Conservation (phyloP, 768 basidiomycete species). For the Boletus speciosus region DNA sequence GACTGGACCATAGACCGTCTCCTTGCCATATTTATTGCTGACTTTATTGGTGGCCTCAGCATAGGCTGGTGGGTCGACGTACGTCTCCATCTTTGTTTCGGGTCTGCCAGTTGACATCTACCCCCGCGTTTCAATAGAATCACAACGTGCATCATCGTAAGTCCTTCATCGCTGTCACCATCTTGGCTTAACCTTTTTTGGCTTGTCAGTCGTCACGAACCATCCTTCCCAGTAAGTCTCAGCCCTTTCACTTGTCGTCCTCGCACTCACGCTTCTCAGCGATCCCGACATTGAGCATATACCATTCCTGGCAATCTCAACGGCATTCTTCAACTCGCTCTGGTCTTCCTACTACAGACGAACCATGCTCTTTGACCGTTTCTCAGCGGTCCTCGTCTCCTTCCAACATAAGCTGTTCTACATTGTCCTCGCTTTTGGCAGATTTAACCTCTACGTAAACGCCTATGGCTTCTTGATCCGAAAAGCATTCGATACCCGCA, state of each 20-base stretch:
- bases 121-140: conserved; percentile 45
- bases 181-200: conserved; percentile 1
- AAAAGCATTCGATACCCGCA: conserved; percentile 60
- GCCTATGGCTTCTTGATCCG: conserved; percentile 76
- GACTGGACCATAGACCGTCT: conserved; percentile 78
- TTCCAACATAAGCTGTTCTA: conserved; percentile 94
- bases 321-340: conserved; percentile 77
- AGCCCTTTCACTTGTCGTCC: neutral
- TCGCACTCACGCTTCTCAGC: conserved; percentile 36
- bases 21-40: conserved; percentile 73
- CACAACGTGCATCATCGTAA: conserved; percentile 95
- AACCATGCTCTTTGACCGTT: conserved; percentile 71
- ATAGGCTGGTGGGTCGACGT: conserved; percentile 98
- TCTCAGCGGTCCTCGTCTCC: conserved; percentile 61
- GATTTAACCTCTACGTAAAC: conserved; percentile 91
- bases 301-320: conserved; percentile 93
- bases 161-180: conserved; percentile 32
- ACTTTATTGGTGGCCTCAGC: conserved; percentile 89
- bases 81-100: conserved; percentile 36
- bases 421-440: conserved; percentile 80
- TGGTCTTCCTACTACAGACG: conserved; percentile 96
- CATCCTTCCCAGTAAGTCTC: conserved; percentile 84
- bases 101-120: conserved; percentile 3
- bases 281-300: conserved; percentile 85
- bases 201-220: conserved; percentile 81